Evolutionary conservation across 2,329 filamentous ascomycete species (phyloP), one percentile per base, ranked within the genome.

Genomic region (Lecanicillium sp.): DNA sequence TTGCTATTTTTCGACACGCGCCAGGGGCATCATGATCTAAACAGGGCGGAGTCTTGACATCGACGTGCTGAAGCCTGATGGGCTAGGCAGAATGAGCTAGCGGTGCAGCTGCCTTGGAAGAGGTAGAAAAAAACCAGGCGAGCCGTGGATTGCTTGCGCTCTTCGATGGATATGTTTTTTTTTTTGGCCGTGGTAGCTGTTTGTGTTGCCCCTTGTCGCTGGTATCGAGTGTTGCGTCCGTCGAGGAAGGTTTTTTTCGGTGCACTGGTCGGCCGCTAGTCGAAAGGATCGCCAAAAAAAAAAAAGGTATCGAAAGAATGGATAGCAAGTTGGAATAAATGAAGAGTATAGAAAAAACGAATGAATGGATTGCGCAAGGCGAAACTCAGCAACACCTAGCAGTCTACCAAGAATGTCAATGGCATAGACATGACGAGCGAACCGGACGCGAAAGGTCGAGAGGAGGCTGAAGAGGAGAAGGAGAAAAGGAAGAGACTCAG

Each of bases 381-480:
- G 24, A 44, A 24, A 32, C 5, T 20, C 24, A 20, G 15, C 17
- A 14, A 44, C 33, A 24, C 33, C 26, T 36, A 43, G 32, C 40
- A 43, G 35, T 30, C 21, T 21, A 49, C 40, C 33, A 35, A 20
- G 27, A 33, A 37, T 43, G 38, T 45, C 39, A 44, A 60, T 58
- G 55, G 56, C 57, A 61, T 61, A 56, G 51, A 54, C 50, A 43
- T 32, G 54, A 56, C 51, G 49, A 55, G 48, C 53, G 51, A 42
- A 44, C 48, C 43, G 39, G 54, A 45, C 38, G 44, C 33, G 32
- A 29, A 44, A 44, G 48, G 44, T 46, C 48, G 21, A 39, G 19
- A 37, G 48, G 49, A 48, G 44, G 51, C 44, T 40, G 48, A 48
- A 29, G 48, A 42, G 37, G 52, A 30, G 43, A 43, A 30, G 40